Evolutionary conservation across 768 basidiomycete genomes (phyloP).

Genomic region (Mycena rebaudengoi): DNA sequence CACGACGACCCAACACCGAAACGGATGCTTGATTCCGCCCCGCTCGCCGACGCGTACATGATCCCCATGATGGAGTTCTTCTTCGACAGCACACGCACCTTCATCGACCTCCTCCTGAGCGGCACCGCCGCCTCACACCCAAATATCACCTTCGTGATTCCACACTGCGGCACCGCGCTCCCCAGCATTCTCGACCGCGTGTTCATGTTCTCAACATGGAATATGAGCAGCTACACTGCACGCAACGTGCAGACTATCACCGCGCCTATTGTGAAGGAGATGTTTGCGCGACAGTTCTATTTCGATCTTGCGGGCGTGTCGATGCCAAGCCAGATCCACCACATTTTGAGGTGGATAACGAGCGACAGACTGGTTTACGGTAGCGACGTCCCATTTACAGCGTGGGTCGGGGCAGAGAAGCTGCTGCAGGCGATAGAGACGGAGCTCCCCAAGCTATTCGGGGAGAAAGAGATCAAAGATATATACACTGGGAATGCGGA

Average conservation of each 20-base stretch:
- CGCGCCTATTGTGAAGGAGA: neutral
- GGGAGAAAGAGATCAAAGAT: constrained; percentile 10
- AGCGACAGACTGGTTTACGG: constrained; percentile 5
- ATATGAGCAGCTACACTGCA: neutral
- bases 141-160: constrained; percentile 13
- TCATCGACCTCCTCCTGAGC: constrained; percentile 14
- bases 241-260: neutral
- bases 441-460: constrained; percentile 12
- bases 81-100: constrained; percentile 20
- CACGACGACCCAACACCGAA: neutral
- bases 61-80: constrained; percentile 17
- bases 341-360: neutral
- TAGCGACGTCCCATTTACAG: constrained; percentile 3
- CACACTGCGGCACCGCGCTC: constrained; percentile 18
- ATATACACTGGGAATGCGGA: constrained; percentile 6
- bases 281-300: constrained; percentile 15
- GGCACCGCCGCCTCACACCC: constrained; percentile 18
- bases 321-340: constrained; percentile 17
- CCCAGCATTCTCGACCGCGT: constrained; percentile 17
- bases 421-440: neutral
- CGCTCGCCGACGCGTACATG: constrained; percentile 4
- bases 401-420: neutral
- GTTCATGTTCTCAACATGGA: neutral
- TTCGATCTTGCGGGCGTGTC: constrained; percentile 11
- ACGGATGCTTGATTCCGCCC: neutral